phyloP scores from a whole-genome alignment of 805 yeast species.

The Candida stauntonica region DNA sequence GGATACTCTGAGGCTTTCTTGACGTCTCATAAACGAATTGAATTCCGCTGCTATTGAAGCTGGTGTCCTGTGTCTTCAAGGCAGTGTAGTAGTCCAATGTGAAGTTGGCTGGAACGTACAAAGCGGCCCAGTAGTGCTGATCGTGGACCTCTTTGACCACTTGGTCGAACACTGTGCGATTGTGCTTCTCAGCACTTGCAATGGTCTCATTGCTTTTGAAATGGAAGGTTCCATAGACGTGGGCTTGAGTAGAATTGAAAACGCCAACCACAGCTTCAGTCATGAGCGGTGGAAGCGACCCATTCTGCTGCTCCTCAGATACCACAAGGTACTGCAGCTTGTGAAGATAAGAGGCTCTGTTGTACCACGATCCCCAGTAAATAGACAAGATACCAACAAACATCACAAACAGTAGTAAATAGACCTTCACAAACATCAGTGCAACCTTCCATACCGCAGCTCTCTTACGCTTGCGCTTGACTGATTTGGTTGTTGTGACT shows the following conservation, averaged over 20 bases:
- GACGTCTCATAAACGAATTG: slow-evolving; percentile 52
- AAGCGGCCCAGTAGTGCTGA: slow-evolving; percentile 55
- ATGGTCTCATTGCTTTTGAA: slow-evolving; percentile 8
- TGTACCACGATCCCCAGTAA: slow-evolving; percentile 28
- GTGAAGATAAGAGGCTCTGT: slow-evolving; percentile 14
- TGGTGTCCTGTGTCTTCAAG: slow-evolving; percentile 7
- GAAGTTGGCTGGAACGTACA: slow-evolving; percentile 46
- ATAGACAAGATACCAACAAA: slow-evolving; percentile 28
- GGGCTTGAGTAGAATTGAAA: slow-evolving; percentile 6
- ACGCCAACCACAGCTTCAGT: slow-evolving; percentile 4
- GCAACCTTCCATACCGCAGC: slow-evolving; percentile 13
- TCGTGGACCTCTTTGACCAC: slow-evolving; percentile 41
- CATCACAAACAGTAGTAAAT: slow-evolving; percentile 20
- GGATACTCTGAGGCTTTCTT: slow-evolving; percentile 46
- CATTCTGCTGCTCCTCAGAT: slow-evolving; percentile 17
- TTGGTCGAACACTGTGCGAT: slow-evolving; percentile 28
- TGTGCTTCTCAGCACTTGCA: slow-evolving; percentile 6
- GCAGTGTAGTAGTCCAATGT: slow-evolving; percentile 27
- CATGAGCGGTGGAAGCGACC: slow-evolving; percentile 11
- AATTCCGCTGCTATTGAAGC: slow-evolving; percentile 21
- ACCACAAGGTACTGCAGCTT: slow-evolving; percentile 22
- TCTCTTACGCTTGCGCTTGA: slow-evolving; percentile 12
- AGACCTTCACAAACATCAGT: slow-evolving; percentile 14
- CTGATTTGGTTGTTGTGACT: slow-evolving; percentile 11
- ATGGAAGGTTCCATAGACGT: slow-evolving; percentile 17